phyloP scores from a whole-genome alignment of 805 yeast genomes.

The Saccharomyces eubayanus region DNA sequence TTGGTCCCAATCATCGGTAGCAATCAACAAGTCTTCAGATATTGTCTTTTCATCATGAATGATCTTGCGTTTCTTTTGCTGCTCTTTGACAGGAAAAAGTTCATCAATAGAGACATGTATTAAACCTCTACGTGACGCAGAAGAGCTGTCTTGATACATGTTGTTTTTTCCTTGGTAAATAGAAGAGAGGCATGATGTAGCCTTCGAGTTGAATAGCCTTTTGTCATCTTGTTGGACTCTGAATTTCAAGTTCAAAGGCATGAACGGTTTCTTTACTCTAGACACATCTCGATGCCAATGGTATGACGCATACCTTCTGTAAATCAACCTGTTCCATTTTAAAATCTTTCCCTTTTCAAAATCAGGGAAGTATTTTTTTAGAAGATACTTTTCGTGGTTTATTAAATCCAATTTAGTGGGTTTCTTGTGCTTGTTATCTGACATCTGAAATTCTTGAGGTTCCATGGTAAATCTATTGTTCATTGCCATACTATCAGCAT shows the following conservation, averaged over 20 bases:
- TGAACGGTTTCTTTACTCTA: constrained; percentile 23
- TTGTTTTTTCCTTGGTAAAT: constrained; percentile 4
- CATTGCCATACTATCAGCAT: not conserved
- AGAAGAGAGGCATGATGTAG: constrained; percentile 5
- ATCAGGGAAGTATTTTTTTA: constrained; percentile 46
- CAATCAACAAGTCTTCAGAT: constrained; percentile 49
- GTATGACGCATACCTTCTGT: constrained; percentile 40
- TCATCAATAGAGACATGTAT: constrained; percentile 18
- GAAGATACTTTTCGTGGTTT: constrained; percentile 24
- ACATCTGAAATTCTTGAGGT: not conserved
- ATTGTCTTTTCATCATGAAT: constrained; percentile 22
- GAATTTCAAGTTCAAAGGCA: constrained; percentile 46
- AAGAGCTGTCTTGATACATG: not conserved
- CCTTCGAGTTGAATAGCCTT: constrained; percentile 34
- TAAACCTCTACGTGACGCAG: constrained; percentile 11
- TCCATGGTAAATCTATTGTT: not conserved
- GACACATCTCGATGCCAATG: constrained; percentile 31
- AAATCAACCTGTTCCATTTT: constrained; percentile 49
- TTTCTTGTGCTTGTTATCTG: not conserved
- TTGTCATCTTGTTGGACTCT: constrained; percentile 48
- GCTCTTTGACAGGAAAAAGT: constrained; percentile 13
- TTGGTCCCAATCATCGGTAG: constrained; percentile 76
- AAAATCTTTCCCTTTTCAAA: constrained; percentile 42
- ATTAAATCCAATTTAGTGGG: not conserved
- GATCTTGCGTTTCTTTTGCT: constrained; percentile 12